Base-by-base conservation (phyloP, 495 filamentous ascomycete species). In the Letharia columbiana region DNA sequence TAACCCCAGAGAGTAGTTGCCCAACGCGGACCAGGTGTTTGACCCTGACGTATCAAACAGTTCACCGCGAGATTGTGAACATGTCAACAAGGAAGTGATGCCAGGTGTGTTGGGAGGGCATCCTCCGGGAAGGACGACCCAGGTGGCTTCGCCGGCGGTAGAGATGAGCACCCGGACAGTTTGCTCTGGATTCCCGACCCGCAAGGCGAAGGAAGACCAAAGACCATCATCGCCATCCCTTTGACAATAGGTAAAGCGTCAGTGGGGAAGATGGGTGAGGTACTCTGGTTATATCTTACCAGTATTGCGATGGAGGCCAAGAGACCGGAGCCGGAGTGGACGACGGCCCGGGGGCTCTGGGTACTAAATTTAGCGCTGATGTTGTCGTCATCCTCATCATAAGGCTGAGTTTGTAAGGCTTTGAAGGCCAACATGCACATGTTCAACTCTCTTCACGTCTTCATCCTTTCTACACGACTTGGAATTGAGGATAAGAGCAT, bases 171-270 rank as follows among this genome's bases (percentile, higher is more conserved):
- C 75, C 23, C 77, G 74, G 39, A 80, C 70, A 62, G 59, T 71
- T 63, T 84, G 81, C 57, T 73, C 71, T 15, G 82, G 82, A 1
- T 70, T 75, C 28, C 83, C 83, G 13, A 84, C 73, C 7, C 73
- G 71, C 28, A 85, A 62, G 42, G 68, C 67, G 67, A 84, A 82
- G 5, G 79, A 76, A 44, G 77, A 80, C 82, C 82, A 84, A 10
- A 66, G 61, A n/a, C 81, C 82, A 70, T 83, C 81, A 71, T 77
- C 77, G 11, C 81, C 82, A 61, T 81, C 80, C 75, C 79, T 83
- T 57, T 15, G 4, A 64, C 8, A 20, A 61, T n/a, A n/a, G 31
- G n/a, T 33, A 17, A 13, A n/a, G n/a, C 4, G 20, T 63, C 33
- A 42, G 44, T 20, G 18, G 7, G 12, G 45, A 9, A 15, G 0